Conservation (phyloP, 148 eudicot species). For the Fagopyrum tataricum region DNA sequence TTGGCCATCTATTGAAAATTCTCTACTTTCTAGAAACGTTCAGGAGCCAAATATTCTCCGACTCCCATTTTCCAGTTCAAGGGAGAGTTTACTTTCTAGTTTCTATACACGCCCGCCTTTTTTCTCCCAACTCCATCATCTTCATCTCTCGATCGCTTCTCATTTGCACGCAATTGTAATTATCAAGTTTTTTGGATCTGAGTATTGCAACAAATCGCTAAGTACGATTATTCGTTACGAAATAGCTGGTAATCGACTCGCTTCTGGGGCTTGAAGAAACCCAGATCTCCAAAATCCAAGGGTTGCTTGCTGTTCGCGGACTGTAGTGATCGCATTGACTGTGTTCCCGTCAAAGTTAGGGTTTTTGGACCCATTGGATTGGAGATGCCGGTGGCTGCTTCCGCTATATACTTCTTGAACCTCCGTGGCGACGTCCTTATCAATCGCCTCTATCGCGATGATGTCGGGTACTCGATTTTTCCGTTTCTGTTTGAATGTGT, state of each 20-base stretch:
- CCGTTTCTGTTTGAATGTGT: background rate
- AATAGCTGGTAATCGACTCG: background rate
- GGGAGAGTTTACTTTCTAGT: background rate
- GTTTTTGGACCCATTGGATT: slow-evolving; percentile 24
- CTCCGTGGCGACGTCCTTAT: slow-evolving; percentile 99
- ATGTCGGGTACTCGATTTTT: slow-evolving; percentile 59
- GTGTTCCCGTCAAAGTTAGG: background rate
- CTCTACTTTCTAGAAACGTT: too few species aligned
- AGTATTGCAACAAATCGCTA: background rate
- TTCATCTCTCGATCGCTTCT: background rate
- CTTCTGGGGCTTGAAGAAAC: background rate
- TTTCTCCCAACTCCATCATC: background rate
- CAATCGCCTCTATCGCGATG: slow-evolving; percentile 97
- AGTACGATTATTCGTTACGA: background rate
- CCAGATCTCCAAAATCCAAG: slow-evolving; percentile 7
- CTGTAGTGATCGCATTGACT: background rate
- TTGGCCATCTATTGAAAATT: too few species aligned
- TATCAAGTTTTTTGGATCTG: background rate
- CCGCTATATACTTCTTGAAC: slow-evolving; percentile 87
- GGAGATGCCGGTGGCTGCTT: slow-evolving; percentile 94
- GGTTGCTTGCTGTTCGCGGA: background rate
- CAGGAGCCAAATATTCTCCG: background rate
- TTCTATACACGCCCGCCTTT: background rate
- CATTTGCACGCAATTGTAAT: background rate
- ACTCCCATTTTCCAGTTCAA: background rate